Percentiles rank a stretch among this genome's conserved stretches.
phyloP scores from a whole-genome alignment of 163 green algal genomes.

The Scenedesmus sp. region DNA sequence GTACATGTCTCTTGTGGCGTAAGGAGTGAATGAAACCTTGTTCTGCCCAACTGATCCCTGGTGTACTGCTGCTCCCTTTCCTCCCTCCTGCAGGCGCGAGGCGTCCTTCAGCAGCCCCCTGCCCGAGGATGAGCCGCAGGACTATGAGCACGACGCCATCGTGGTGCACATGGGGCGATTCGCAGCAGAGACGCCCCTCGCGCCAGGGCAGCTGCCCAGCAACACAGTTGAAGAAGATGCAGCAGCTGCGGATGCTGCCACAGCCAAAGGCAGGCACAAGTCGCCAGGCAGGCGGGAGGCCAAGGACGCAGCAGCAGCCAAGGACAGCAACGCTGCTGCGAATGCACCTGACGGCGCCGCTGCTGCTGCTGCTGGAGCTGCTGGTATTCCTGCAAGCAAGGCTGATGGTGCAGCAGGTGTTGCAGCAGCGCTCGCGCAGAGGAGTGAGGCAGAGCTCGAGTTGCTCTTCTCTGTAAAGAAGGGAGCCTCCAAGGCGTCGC shows the following conservation, averaged over 20 bases:
- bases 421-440: background rate
- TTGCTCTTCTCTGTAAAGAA: background rate
- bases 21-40: too few relatives aligned
- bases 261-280: background rate
- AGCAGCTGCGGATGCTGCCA: background rate
- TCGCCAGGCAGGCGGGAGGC: background rate
- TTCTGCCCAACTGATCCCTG: too few relatives aligned
- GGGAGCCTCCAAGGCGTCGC: background rate
- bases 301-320: background rate
- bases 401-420: background rate
- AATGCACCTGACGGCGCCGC: background rate
- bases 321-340: background rate
- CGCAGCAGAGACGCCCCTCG: constrained; percentile 18
- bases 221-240: background rate
- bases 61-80: too few relatives aligned
- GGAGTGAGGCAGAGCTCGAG: background rate
- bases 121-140: constrained; percentile 2
- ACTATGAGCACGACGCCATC: constrained; percentile 45
- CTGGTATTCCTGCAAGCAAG: background rate
- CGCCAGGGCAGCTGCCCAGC: background rate
- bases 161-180: constrained; percentile 50
- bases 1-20: too few relatives aligned
- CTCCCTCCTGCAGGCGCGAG: background rate
- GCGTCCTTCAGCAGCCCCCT: constrained; percentile 23
- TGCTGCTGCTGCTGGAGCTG: background rate